Conservation (phyloP, 148 eudicot genomes). For the Camellia lanceoleosa region DNA sequence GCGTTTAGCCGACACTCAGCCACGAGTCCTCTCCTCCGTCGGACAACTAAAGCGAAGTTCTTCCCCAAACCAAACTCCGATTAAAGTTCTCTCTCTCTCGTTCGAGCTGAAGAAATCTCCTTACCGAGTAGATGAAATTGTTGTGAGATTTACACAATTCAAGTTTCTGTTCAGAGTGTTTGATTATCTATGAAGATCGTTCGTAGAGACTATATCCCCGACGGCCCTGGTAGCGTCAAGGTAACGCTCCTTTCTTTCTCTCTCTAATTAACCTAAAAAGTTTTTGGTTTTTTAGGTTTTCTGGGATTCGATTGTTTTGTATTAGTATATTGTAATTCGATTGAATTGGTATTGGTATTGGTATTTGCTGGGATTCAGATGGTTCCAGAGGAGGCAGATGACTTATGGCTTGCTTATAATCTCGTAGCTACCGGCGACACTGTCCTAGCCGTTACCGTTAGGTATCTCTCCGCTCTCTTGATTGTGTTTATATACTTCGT, state of each 20-base stretch:
- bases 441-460: slow-evolving; percentile 72
- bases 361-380: slow-evolving; percentile 38
- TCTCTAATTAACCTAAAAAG: background rate
- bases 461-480: slow-evolving; percentile 31
- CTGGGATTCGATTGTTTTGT: background rate
- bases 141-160: background rate
- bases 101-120: no score
- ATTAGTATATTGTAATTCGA: background rate
- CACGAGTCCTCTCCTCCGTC: no score
- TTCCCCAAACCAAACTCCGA: background rate
- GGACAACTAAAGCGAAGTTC: background rate
- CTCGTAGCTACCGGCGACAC: slow-evolving; percentile 70
- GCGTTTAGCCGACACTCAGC: no score
- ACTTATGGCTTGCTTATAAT: slow-evolving; percentile 87
- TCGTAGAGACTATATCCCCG: slow-evolving; percentile 50
- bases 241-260: slow-evolving; percentile 17
- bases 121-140: background rate
- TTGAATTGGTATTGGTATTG: background rate
- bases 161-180: background rate
- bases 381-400: slow-evolving; percentile 88
- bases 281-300: background rate
- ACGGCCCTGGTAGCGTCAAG: slow-evolving; percentile 88
- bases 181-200: slow-evolving; percentile 53
- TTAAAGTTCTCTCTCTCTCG: background rate
- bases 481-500: background rate